These are phyloP conservation scores for Phialophora expanda DNA, from an alignment of 2,329 filamentous ascomycete genomes.

Conservation along the genomic window DNA sequence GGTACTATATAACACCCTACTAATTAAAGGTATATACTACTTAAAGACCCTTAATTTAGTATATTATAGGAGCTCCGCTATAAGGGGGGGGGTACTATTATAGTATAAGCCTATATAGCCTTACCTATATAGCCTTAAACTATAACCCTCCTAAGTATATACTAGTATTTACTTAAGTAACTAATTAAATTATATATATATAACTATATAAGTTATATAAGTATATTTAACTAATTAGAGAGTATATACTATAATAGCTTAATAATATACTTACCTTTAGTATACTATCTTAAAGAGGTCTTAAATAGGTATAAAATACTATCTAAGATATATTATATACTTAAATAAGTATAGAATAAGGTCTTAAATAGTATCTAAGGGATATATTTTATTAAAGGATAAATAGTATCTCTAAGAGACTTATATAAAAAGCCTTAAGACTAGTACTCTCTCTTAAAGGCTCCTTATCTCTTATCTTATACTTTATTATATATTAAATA, in stretches of 20 bases:
- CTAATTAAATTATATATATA: too few species aligned
- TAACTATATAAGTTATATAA: too few species aligned
- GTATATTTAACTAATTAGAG: too few species aligned
- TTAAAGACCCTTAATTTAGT: neutral
- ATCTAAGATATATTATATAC: neutral
- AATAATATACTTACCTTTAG: too few species aligned
- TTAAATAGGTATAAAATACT: too few species aligned
- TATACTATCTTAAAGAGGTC: too few species aligned
- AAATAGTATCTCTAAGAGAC: neutral
- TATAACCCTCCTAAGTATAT: constrained; percentile 1
- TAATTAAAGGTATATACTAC: neutral
- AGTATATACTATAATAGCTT: too few species aligned
- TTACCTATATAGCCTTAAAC: neutral
- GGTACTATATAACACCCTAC: constrained; percentile 3
- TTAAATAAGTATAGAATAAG: neutral
- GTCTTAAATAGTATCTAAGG: neutral
- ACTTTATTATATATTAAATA: neutral
- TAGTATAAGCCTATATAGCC: neutral
- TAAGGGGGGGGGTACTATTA: constrained; percentile 8
- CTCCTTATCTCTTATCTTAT: neutral
- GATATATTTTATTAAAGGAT: neutral
- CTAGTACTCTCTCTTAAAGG: neutral
- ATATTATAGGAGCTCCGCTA: neutral
- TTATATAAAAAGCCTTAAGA: neutral
- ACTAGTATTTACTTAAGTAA: too few species aligned